phyloP scores from a whole-genome alignment of 2,329 filamentous ascomycete genomes.

The Fusarium albosuccineum region DNA sequence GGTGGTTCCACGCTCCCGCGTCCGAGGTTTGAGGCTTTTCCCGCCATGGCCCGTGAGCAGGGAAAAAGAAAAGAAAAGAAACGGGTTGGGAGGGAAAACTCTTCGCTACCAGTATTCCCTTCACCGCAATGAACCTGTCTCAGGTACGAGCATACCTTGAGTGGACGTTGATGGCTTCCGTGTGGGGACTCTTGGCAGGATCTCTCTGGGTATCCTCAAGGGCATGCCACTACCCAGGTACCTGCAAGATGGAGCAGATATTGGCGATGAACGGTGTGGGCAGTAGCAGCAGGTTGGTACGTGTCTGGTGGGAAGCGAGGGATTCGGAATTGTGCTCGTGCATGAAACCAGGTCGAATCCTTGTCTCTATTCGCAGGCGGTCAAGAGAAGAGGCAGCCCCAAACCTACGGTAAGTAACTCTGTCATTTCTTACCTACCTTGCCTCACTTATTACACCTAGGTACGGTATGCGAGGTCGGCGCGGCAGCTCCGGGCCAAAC shows the following conservation, averaged over 20 bases:
- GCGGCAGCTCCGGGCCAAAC: conserved; percentile 37
- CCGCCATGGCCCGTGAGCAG: conserved; percentile 31
- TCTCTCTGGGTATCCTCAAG: no score
- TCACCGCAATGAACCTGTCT: conserved; percentile 38
- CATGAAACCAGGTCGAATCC: conserved; percentile 10
- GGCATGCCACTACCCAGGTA: conserved; percentile 16
- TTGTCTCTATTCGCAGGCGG: conserved; percentile 13
- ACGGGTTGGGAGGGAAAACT: conserved; percentile 26
- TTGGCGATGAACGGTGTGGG: not conserved
- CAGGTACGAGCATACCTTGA: conserved; percentile 31
- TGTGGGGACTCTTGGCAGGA: conserved; percentile 19
- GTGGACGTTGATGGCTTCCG: conserved; percentile 25
- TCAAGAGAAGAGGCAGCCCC: conserved; percentile 9
- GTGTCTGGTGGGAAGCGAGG: conserved; percentile 33
- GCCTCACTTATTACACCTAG: no score
- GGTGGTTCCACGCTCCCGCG: conserved; percentile 36
- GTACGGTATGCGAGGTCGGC: conserved; percentile 4
- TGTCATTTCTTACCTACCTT: conserved; percentile 7
- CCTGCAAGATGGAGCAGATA: conserved; percentile 9
- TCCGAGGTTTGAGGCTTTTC: conserved; percentile 32
- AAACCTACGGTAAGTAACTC: not conserved
- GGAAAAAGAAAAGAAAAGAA: conserved; percentile 31
- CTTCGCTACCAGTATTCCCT: conserved; percentile 22
- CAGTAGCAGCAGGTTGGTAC: not conserved
- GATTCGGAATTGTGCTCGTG: conserved; percentile 25